Conservation (phyloP, 1,139 yeast genomes). For the Pichia sp. region DNA sequence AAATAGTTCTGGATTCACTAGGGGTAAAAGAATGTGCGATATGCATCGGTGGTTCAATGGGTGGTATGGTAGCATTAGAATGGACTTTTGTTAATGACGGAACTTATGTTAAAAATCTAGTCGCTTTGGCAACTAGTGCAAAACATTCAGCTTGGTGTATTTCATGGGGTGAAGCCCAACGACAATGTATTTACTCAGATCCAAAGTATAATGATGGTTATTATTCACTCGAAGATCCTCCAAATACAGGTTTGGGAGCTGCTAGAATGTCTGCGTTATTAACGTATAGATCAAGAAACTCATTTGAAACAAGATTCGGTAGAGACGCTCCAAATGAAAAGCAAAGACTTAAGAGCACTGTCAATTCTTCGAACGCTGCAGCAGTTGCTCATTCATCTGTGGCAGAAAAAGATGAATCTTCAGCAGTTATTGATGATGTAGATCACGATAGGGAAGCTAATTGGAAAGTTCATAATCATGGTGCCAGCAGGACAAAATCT, state of each 20-base stretch:
- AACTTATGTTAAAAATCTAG: slow-evolving; percentile 62
- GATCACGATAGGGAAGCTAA: slow-evolving; percentile 38
- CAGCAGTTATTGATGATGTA: slow-evolving; percentile 15
- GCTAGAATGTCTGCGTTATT: slow-evolving; percentile 96
- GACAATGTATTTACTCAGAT: slow-evolving; percentile 92
- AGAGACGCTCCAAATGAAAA: slow-evolving; percentile 45
- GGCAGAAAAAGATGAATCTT: slow-evolving; percentile 13
- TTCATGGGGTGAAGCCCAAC: slow-evolving; percentile 97
- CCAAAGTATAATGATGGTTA: slow-evolving; percentile 91
- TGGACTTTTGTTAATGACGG: slow-evolving; percentile 59
- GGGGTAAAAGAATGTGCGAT: slow-evolving; percentile 74
- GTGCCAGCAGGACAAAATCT: slow-evolving; percentile 30
- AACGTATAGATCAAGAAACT: slow-evolving; percentile 86
- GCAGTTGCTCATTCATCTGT: slow-evolving; percentile 1
- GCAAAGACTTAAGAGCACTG: slow-evolving; percentile 21
- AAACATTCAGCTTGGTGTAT: slow-evolving; percentile 98
- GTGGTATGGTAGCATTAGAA: slow-evolving; percentile 95
- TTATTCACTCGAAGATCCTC: slow-evolving; percentile 70
- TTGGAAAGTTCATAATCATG: slow-evolving; percentile 65
- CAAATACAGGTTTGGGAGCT: slow-evolving; percentile 82
- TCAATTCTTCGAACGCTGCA: not conserved
- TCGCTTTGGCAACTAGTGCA: slow-evolving; percentile 91
- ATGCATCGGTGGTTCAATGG: slow-evolving; percentile 97
- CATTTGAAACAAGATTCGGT: slow-evolving; percentile 87
- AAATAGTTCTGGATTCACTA: slow-evolving; percentile 57